Evolutionary conservation across 2,329 filamentous ascomycete genomes (phyloP).

Genomic region (Pyricularia grisea): DNA sequence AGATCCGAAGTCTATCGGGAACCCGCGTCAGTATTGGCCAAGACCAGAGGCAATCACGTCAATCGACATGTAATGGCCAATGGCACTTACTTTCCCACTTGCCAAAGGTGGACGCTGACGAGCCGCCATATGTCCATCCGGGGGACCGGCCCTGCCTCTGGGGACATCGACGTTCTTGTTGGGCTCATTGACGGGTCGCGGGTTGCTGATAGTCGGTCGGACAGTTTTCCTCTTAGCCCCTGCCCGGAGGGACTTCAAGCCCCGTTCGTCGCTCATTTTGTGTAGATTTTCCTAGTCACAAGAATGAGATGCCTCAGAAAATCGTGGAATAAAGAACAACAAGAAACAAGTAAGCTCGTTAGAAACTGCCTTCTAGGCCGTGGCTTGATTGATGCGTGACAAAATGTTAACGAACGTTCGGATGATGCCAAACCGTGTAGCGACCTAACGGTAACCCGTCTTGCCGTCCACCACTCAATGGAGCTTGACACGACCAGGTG

Average conservation of each 20-base stretch:
- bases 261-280: slow-evolving; percentile 51
- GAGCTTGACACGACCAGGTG: slow-evolving; percentile 1
- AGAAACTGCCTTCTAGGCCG: neutral
- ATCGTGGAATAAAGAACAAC: neutral
- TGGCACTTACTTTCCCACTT: slow-evolving; percentile 42
- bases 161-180: slow-evolving; percentile 34
- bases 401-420: neutral
- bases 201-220: slow-evolving; percentile 53
- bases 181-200: slow-evolving; percentile 52
- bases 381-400: neutral
- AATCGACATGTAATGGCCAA: slow-evolving; percentile 6
- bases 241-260: slow-evolving; percentile 54
- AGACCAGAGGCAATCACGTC: neutral
- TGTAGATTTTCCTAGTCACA: slow-evolving; percentile 16
- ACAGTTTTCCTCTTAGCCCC: slow-evolving; percentile 46
- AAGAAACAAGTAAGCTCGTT: neutral
- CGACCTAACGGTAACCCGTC: neutral
- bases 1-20: slow-evolving; percentile 58
- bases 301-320: slow-evolving; percentile 10
- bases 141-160: slow-evolving; percentile 20
- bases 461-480: neutral
- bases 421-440: neutral
- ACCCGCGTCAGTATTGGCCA: neutral
- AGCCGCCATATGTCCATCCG: slow-evolving; percentile 19
- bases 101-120: slow-evolving; percentile 38